Conservation (phyloP, 2,329 filamentous ascomycete species). For the Emergomyces africanus region DNA sequence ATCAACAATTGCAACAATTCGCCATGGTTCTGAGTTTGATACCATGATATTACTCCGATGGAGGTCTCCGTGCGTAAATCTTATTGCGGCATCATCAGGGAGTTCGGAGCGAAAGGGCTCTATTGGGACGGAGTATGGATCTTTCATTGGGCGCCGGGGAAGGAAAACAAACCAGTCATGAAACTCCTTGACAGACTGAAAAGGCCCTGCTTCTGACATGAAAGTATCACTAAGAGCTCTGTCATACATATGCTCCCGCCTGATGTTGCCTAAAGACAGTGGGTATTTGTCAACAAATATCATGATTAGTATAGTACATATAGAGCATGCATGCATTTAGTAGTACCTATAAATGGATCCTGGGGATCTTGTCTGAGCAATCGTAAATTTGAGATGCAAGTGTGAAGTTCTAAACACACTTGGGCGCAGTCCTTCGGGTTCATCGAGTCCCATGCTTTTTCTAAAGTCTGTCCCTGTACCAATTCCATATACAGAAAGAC, state of each 20-base stretch:
- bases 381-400: conserved; percentile 12
- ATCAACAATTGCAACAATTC: conserved; percentile 16
- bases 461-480: conserved; percentile 17
- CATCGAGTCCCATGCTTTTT: conserved; percentile 17
- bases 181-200: conserved; percentile 17
- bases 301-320: neutral
- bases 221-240: neutral
- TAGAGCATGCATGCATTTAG: conserved; percentile 4
- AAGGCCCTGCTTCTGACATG: conserved; percentile 17
- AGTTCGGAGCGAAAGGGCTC: conserved; percentile 20
- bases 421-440: conserved; percentile 5
- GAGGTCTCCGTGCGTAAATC: conserved; percentile 25
- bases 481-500: conserved; percentile 24
- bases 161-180: conserved; percentile 22
- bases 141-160: conserved; percentile 11
- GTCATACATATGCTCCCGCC: neutral
- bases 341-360: conserved; percentile 20
- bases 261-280: conserved; percentile 5
- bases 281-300: neutral
- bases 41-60: conserved; percentile 17
- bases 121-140: conserved; percentile 16
- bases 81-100: conserved; percentile 19
- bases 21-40: conserved; percentile 7
- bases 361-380: conserved; percentile 15
- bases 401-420: conserved; percentile 13